Conservation (phyloP, 495 filamentous ascomycete species). For the Aspergillus mulundensis region DNA sequence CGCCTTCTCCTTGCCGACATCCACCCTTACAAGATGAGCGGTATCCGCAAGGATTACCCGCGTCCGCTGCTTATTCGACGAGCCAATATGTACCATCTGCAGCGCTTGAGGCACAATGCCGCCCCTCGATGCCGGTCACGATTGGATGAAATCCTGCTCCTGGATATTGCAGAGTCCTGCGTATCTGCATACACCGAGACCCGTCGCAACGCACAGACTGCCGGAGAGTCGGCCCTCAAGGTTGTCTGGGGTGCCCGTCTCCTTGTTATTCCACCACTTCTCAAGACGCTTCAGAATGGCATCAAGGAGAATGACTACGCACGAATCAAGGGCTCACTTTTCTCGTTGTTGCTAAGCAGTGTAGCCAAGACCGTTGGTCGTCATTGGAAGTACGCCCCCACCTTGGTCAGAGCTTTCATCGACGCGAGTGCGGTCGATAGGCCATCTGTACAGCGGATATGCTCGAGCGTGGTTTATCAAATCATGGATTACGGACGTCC, state of each 20-base stretch:
- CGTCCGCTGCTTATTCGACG: constrained; percentile 81
- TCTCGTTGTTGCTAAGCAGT: constrained; percentile 81
- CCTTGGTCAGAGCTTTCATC: constrained; percentile 82
- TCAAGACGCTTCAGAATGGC: constrained; percentile 75
- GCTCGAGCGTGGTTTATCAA: constrained; percentile 71
- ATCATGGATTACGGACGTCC: constrained; percentile 89
- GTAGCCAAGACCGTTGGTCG: constrained; percentile 80
- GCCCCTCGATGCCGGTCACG: constrained; percentile 77
- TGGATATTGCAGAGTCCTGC: constrained; percentile 86
- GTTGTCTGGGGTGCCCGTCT: constrained; percentile 79
- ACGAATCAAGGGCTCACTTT: constrained; percentile 90
- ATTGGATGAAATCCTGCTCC: constrained; percentile 74
- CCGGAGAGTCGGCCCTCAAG: constrained; percentile 92
- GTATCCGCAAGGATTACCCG: constrained; percentile 87
- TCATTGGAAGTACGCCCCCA: constrained; percentile 90
- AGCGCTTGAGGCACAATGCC: constrained; percentile 89
- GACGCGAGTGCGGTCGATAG: constrained; percentile 86
- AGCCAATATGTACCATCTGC: constrained; percentile 90
- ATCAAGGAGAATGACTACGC: constrained; percentile 78
- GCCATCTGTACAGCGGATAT: constrained; percentile 87
- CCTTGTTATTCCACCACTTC: constrained; percentile 81
- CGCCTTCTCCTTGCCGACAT: constrained; percentile 80
- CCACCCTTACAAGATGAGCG: constrained; percentile 88
- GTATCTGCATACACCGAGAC: constrained; percentile 96
- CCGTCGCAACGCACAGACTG: constrained; percentile 84